These are phyloP conservation scores for Boletus coccyginus DNA, from an alignment of 768 basidiomycete species.

Conservation along the genomic window DNA sequence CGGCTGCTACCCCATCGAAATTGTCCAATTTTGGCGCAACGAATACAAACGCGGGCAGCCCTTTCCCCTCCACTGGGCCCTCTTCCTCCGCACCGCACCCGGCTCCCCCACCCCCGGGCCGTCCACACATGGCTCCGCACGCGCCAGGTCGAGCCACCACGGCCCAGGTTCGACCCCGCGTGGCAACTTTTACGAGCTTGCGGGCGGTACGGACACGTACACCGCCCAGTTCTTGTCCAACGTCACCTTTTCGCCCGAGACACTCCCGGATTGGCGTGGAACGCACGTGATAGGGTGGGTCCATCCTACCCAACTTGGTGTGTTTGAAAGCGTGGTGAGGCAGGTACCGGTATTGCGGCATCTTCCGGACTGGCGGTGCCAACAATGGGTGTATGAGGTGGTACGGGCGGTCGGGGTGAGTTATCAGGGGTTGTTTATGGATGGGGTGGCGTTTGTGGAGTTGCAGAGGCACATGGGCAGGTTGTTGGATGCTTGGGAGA, in stretches of 20 bases:
- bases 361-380: constrained; percentile 22
- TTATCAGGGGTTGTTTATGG: constrained; percentile 11
- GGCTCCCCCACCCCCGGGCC: not conserved
- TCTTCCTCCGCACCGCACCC: constrained; percentile 26
- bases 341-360: constrained; percentile 21
- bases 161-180: not conserved
- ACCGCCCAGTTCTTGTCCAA: constrained; percentile 12
- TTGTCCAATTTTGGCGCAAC: constrained; percentile 30
- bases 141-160: not conserved
- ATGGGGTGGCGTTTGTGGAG: constrained; percentile 9
- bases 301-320: constrained; percentile 3
- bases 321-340: constrained; percentile 15
- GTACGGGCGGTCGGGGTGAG: constrained; percentile 2
- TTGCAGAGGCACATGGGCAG: constrained; percentile 25
- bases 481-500: constrained; percentile 32
- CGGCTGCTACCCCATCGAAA: constrained; percentile 22
- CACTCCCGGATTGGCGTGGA: constrained; percentile 25
- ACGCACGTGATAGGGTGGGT: constrained; percentile 24
- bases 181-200: constrained; percentile 30
- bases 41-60: constrained; percentile 9
- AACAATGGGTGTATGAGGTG: constrained; percentile 28
- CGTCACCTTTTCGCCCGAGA: constrained; percentile 6
- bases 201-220: constrained; percentile 26
- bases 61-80: constrained; percentile 27
- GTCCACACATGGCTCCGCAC: not conserved